Conservation (phyloP, 768 basidiomycete species). For the Suillus clintonianus region DNA sequence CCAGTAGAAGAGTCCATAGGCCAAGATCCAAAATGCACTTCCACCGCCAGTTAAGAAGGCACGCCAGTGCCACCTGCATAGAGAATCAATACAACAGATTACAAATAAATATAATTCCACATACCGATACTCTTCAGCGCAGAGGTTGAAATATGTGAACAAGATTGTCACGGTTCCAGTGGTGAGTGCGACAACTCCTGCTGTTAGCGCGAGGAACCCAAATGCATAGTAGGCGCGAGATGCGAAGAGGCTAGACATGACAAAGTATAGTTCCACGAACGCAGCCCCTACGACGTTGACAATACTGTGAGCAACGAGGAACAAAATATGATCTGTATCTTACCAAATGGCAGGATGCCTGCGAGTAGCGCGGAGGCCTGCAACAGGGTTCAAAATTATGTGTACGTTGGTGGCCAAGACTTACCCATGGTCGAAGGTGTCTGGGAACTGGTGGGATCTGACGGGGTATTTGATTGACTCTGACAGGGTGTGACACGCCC, state of each 20-base stretch:
- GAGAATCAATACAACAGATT: neutral
- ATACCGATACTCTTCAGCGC: conserved; percentile 92
- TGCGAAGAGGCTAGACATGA: conserved; percentile 89
- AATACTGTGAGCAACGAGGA: conserved; percentile 5
- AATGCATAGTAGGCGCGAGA: conserved; percentile 95
- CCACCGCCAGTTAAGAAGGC: conserved; percentile 92
- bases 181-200: conserved; percentile 79
- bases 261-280: conserved; percentile 93
- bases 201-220: conserved; percentile 89
- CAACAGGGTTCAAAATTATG: conserved; percentile 14
- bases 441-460: conserved; percentile 89
- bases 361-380: conserved; percentile 77
- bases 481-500: conserved; percentile 78
- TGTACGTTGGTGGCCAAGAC: conserved; percentile 19
- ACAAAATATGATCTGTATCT: conserved; percentile 15
- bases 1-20: conserved; percentile 91
- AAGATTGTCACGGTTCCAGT: conserved; percentile 90
- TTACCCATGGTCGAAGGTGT: conserved; percentile 81
- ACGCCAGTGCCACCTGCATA: conserved; percentile 90
- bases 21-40: conserved; percentile 80
- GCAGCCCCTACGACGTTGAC: conserved; percentile 67
- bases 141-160: conserved; percentile 88
- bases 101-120: conserved; percentile 16
- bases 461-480: conserved; percentile 92
- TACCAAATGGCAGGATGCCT: conserved; percentile 90